Evolutionary conservation across 1,139 yeast genomes (phyloP), one percentile per base, ranked within the genome.

Genomic region (Pneumocystis oryctolagi): DNA sequence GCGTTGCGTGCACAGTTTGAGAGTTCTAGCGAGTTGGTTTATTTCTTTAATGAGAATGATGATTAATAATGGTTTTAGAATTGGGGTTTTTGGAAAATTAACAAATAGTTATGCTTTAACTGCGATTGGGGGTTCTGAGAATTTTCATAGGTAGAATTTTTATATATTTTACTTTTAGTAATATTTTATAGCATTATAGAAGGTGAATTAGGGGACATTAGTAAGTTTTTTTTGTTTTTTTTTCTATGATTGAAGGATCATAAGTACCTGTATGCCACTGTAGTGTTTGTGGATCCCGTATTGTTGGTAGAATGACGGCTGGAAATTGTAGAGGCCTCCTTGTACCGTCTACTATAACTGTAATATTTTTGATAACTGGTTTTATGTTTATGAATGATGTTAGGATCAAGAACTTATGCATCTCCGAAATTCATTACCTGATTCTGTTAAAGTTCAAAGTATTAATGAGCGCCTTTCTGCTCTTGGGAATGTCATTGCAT

Each of bases 401-500:
- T 47, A 47, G 55, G 99, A 94, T 75, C 98, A 92, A 77, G 99
- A 94, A 76, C 83, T 94, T 70, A 94, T 89, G 85, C 98, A 94
- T 77, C 79, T 94, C 73, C 84, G 99, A 82, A 94, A 94, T 79
- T 85, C 96, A 67, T 81, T 94, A 70, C 99, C 99, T n/a, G 98
- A 94, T 71, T 76, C 85, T 62, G 97, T 94, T 68, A 89, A 87
- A 77, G 89, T 94, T 71, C 98, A 94, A 78, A 84, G 99, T 76
- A 96, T 94, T 59, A 98, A 94, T 77, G 99, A 94, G 78, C 84
- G 98, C 73, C 80, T 94, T 68, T 87, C 96, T 60, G 98, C 99
- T 12, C 79, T 94, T 68, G 99, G 99, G 70, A 94, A 94, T 71
- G 98, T 94, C 67, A 89, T 94, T 72, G 92, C 98, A 76, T 92